Percentiles rank a stretch among this genome's conserved stretches.
Conservation (phyloP, 257 asterid species). For the Solanum okadae region DNA sequence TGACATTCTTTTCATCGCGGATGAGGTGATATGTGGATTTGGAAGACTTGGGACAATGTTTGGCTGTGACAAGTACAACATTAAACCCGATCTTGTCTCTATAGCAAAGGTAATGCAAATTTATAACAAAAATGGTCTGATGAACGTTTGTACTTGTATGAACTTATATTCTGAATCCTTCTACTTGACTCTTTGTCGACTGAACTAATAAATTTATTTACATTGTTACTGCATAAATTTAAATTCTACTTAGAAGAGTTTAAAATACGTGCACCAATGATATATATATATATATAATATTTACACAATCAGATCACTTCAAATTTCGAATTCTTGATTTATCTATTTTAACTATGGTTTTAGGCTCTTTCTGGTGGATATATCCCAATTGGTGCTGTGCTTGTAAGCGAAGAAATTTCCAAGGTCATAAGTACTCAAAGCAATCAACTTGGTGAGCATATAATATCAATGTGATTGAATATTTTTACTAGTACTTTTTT, state of each 20-base stretch:
- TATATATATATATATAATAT: too few relatives aligned
- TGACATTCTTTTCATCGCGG: background rate
- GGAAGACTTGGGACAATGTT: background rate
- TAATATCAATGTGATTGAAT: background rate
- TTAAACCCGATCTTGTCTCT: conserved; percentile 90
- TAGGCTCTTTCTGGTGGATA: conserved; percentile 95
- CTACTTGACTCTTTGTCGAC: rapidly evolving
- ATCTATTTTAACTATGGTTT: background rate
- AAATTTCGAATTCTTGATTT: background rate
- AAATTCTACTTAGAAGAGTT: too few relatives aligned
- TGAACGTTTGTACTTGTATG: too few relatives aligned
- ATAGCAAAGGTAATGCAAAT: conserved; percentile 46
- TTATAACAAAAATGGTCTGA: too few relatives aligned
- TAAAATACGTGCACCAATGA: too few relatives aligned
- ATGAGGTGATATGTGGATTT: background rate
- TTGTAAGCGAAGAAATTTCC: conserved; percentile 60
- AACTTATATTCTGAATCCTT: too few relatives aligned
- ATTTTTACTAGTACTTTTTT: too few relatives aligned
- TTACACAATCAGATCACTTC: too few relatives aligned
- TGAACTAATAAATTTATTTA: too few relatives aligned
- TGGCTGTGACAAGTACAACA: conserved; percentile 34
- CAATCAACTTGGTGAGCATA: conserved; percentile 60
- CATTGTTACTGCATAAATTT: rapidly evolving
- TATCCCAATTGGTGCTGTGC: conserved; percentile 92
- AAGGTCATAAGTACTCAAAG: conserved; percentile 82